A percentile compares a stretch with the other conserved stretches of the same genome.
Evolutionary conservation across 306 rosid genomes (phyloP).

Genomic region (Cicer chorassanicum): DNA sequence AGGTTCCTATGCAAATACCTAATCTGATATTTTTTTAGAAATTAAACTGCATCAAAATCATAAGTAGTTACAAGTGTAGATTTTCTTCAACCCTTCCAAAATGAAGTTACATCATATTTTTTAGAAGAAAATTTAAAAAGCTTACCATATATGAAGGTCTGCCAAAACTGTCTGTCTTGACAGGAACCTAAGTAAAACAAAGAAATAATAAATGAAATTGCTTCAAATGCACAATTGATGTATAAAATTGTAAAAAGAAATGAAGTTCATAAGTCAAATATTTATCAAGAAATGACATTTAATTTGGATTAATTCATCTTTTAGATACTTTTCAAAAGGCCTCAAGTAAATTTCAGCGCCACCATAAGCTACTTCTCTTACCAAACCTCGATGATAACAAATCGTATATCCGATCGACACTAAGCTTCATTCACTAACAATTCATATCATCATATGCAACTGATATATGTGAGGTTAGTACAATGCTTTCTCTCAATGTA

Average conservation of each 20-base stretch:
- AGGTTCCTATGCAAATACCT: neutral
- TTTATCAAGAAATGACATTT: neutral
- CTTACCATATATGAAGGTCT: slow-evolving; percentile 37
- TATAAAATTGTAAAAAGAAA: neutral
- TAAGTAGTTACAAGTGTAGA: neutral
- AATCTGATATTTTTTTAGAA: neutral
- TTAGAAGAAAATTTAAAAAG: neutral
- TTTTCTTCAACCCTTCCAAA: neutral
- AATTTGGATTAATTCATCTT: neutral
- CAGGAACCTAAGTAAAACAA: slow-evolving; percentile 28
- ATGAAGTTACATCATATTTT: neutral
- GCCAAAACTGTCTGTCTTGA: slow-evolving; percentile 25
- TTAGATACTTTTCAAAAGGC: neutral
- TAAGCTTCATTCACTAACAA: no score
- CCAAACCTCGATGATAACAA: no score
- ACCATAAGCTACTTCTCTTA: no score
- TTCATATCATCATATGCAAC: no score
- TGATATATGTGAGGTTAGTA: no score
- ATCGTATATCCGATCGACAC: no score
- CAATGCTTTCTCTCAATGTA: no score
- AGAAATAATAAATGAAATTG: neutral
- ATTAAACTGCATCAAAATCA: neutral
- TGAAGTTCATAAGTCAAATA: neutral
- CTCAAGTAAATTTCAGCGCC: no score
- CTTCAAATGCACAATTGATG: neutral